These are phyloP conservation scores for Thalassiosira exigua DNA, from an alignment of 352 stramenopile genomes.

Conservation along the genomic window DNA sequence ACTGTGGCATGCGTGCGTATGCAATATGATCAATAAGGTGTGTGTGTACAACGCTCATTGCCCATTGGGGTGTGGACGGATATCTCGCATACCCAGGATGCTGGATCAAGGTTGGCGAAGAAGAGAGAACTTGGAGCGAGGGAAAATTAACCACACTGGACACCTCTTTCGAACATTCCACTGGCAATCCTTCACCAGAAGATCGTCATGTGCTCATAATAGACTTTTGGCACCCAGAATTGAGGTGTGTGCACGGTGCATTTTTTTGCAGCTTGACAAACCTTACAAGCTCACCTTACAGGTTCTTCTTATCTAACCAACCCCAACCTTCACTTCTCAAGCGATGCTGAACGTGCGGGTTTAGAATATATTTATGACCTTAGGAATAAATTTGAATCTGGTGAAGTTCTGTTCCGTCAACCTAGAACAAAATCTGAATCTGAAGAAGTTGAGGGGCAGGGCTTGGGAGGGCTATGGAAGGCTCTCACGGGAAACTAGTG, in stretches of 20 bases:
- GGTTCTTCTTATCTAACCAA: no score
- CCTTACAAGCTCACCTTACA: no score
- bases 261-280: no score
- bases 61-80: no score
- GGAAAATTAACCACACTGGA: slow-evolving; percentile 80
- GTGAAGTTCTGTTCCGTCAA: slow-evolving; percentile 68
- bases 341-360: slow-evolving; percentile 68
- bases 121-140: slow-evolving; percentile 67
- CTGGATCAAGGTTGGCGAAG: slow-evolving; percentile 80
- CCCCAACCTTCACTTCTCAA: no score
- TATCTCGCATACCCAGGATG: no score
- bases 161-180: slow-evolving; percentile 86
- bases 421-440: slow-evolving; percentile 44
- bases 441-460: slow-evolving; percentile 54
- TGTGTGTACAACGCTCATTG: no score
- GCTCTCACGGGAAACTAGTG: slow-evolving; percentile 37
- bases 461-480: slow-evolving; percentile 66
- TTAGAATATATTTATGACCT: slow-evolving; percentile 85
- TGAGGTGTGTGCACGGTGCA: no score
- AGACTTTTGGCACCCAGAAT: slow-evolving; percentile 88
- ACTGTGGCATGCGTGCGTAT: no score
- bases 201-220: slow-evolving; percentile 88
- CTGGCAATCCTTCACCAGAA: slow-evolving; percentile 76
- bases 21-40: no score
- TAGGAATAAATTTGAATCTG: slow-evolving; percentile 83